Base-by-base conservation (phyloP, 352 stramenopile genomes). In the Saprolegnia parasitica region DNA sequence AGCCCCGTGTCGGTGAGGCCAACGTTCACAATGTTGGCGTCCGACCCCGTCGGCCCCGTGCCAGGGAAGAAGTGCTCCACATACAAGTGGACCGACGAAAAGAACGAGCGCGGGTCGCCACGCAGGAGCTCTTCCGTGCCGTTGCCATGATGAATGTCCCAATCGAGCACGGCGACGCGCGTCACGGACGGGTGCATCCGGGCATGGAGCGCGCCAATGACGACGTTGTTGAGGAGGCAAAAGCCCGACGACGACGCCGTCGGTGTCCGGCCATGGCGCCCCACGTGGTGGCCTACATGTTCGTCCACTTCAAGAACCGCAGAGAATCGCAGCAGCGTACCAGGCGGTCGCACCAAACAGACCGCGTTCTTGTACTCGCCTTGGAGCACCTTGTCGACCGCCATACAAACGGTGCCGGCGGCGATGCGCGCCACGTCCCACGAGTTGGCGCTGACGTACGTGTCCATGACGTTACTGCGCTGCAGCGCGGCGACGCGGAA, bases 81-180 rank as follows among this genome's bases (percentile, higher is more conserved):
- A 71, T 92, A 91, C 54, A 95, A 55, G 63, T 95, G 86, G 47
- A 95, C 88, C 3, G 86, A 95, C 20, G 81, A 79, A 64, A 95
- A 95, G 72, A 95, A 93, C 6, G 80, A 82, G 58, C 92, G 81
- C n/a, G 83, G 74, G 50, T 93, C 86, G 49, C 89, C 83, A 46
- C 85, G 83, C 18, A 96, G 77, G 46, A 96, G 64, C 73, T 96
- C 88, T 54, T 99, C 96, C 4, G 97, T 99, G 42, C 97, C 97
- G 79, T 99, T 99, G 39, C 97, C 90, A 72, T 99, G 97, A 74
- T 99, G 97, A 26, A 99, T 98, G 75, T 99, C 97, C 88, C 98
- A 99, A 77, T 99, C 97, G 29, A 99, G 82, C 64, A 99, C 97
- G 0, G 96, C 96, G 39, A 99, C 81, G 66, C 97, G 96, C 39